Percentiles rank a stretch among this genome's conserved stretches.
phyloP scores from a whole-genome alignment of 805 yeast species.

The Candida broadrunensis region DNA sequence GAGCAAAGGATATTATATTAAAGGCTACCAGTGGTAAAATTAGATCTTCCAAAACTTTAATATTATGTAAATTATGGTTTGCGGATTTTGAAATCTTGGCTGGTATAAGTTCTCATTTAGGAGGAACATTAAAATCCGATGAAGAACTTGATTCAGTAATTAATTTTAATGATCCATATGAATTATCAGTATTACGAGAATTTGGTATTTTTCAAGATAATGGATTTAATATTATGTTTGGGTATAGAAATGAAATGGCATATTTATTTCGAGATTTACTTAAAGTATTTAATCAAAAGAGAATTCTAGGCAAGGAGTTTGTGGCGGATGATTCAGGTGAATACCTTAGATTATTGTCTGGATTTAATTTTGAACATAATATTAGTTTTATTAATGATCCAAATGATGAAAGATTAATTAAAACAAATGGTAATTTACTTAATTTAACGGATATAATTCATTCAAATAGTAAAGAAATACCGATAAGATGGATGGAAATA shows the following conservation, averaged over 20 bases:
- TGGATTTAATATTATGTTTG: slow-evolving; percentile 48
- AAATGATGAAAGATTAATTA: neutral
- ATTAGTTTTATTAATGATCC: slow-evolving; percentile 1
- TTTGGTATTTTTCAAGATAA: slow-evolving; percentile 40
- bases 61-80: slow-evolving; percentile 60
- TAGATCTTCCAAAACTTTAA: slow-evolving; percentile 34
- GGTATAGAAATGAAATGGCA: slow-evolving; percentile 43
- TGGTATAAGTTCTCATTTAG: slow-evolving; percentile 50
- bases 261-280: slow-evolving; percentile 37
- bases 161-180: slow-evolving; percentile 17
- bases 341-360: slow-evolving; percentile 9
- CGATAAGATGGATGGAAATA: slow-evolving; percentile 49
- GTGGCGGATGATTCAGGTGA: slow-evolving; percentile 7
- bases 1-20: slow-evolving; percentile 59
- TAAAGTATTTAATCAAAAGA: slow-evolving; percentile 28
- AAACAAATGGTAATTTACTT: neutral
- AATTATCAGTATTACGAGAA: slow-evolving; percentile 32
- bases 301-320: slow-evolving; percentile 11
- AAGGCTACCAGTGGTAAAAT: slow-evolving; percentile 29
- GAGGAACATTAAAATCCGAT: slow-evolving; percentile 52
- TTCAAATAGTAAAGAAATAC: slow-evolving; percentile 1
- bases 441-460: slow-evolving; percentile 7
- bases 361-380: slow-evolving; percentile 7
- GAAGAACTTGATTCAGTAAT: slow-evolving; percentile 41
- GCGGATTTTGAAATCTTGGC: slow-evolving; percentile 55